phyloP scores from a whole-genome alignment of 352 stramenopile species.

The Phytophthora ramorum region DNA sequence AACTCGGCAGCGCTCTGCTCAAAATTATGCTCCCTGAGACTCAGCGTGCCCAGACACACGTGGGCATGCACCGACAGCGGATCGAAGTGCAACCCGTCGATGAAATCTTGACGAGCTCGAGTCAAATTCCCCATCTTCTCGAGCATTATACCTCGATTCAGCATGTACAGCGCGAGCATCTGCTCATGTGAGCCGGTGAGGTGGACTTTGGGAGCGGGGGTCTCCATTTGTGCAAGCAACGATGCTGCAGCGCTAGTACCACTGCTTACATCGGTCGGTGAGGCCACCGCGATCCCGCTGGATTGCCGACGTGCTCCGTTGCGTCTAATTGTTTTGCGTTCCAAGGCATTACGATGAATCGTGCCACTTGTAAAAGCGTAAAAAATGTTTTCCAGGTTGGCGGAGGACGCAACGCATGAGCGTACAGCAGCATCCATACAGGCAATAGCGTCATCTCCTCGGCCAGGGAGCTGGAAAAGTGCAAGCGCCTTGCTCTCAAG shows the following conservation, averaged over 20 bases:
- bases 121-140: slow-evolving; percentile 59
- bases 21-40: slow-evolving; percentile 49
- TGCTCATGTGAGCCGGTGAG: slow-evolving; percentile 70
- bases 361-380: slow-evolving; percentile 61
- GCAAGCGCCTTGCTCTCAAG: slow-evolving; percentile 71
- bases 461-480: slow-evolving; percentile 54
- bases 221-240: slow-evolving; percentile 23
- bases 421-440: slow-evolving; percentile 69
- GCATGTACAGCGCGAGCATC: slow-evolving; percentile 70
- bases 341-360: slow-evolving; percentile 64
- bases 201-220: slow-evolving; percentile 16
- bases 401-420: slow-evolving; percentile 62
- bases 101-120: slow-evolving; percentile 61
- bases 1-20: slow-evolving; percentile 45
- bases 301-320: slow-evolving; percentile 22
- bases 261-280: background rate
- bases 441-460: slow-evolving; percentile 45
- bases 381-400: slow-evolving; percentile 67
- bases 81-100: slow-evolving; percentile 74
- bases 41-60: slow-evolving; percentile 70
- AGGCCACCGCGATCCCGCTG: background rate
- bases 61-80: slow-evolving; percentile 59
- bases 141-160: slow-evolving; percentile 74
- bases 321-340: slow-evolving; percentile 54
- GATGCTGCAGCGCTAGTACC: slow-evolving; percentile 16